Conservation (phyloP, 306 rosid species). For the Glycine latifolia region DNA sequence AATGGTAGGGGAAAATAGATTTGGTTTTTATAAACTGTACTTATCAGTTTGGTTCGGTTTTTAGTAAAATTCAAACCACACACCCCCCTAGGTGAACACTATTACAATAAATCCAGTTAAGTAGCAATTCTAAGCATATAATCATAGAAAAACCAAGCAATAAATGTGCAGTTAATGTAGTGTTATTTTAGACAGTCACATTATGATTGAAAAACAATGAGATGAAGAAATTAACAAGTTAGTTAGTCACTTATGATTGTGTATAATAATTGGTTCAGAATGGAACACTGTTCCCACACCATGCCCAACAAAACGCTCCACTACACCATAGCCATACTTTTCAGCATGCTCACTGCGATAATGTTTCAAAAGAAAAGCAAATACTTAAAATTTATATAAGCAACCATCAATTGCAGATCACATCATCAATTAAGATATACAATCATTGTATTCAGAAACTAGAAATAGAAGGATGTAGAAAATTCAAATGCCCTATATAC, state of each 20-base stretch:
- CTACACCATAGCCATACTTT: slow-evolving; percentile 82
- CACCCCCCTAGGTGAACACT: neutral
- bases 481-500: too few species aligned
- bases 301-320: slow-evolving; percentile 98
- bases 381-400: slow-evolving; percentile 10
- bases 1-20: neutral
- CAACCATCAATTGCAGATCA: neutral
- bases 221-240: slow-evolving; percentile 17
- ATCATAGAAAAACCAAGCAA: slow-evolving; percentile 14
- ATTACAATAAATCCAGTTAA: slow-evolving; percentile 3
- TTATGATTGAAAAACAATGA: slow-evolving; percentile 24
- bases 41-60: neutral
- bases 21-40: neutral
- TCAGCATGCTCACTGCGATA: slow-evolving; percentile 86
- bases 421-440: slow-evolving; percentile 29
- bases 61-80: neutral
- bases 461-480: neutral
- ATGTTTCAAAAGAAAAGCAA: slow-evolving; percentile 44
- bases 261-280: slow-evolving; percentile 81
- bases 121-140: slow-evolving; percentile 34
- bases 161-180: slow-evolving; percentile 12
- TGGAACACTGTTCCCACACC: slow-evolving; percentile 97
- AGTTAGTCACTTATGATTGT: slow-evolving; percentile 69
- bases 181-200: slow-evolving; percentile 20
- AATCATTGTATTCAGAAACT: neutral